phyloP scores from a whole-genome alignment of 768 basidiomycete genomes.

The Kwoniella bestiolae region DNA sequence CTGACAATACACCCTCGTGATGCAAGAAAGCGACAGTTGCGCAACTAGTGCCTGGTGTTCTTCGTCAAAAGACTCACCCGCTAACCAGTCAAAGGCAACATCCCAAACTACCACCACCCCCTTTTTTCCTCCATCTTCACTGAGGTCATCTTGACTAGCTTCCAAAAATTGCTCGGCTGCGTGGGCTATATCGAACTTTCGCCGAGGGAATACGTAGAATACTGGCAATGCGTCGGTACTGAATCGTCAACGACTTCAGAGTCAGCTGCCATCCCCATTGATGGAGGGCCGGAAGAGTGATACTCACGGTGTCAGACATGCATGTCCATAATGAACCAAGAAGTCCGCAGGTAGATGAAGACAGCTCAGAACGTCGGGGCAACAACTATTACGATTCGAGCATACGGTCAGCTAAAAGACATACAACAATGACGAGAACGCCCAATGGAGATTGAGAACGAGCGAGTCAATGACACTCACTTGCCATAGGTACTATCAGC shows the following conservation, averaged over 20 bases:
- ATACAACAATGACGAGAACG: neutral
- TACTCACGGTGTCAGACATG: conserved; percentile 86
- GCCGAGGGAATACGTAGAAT: conserved; percentile 86
- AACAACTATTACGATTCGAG: conserved; percentile 70
- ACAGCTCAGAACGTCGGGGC: conserved; percentile 93
- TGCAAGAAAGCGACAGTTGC: too few species aligned
- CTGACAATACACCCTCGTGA: too few species aligned
- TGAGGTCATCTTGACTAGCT: conserved; percentile 29
- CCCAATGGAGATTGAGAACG: too few species aligned
- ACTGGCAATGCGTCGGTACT: conserved; percentile 88
- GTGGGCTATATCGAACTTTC: conserved; percentile 64
- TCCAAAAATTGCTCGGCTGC: conserved; percentile 42
- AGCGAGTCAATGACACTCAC: conserved; percentile 62
- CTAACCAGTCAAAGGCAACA: conserved; percentile 72
- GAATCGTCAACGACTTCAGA: neutral
- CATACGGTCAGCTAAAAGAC: neutral
- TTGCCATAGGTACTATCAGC: conserved; percentile 98
- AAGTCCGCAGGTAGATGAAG: conserved; percentile 90
- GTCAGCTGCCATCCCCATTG: neutral
- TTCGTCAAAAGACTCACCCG: conserved; percentile 64
- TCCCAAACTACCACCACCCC: conserved; percentile 71
- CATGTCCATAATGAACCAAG: conserved; percentile 93
- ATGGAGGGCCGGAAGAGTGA: neutral
- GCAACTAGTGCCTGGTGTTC: too few species aligned
- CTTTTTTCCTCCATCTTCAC: conserved; percentile 30